Evolutionary conservation across 2,329 filamentous ascomycete species (phyloP), one percentile per base, ranked within the genome.

Genomic region (Ascochyta clinopodiicola): DNA sequence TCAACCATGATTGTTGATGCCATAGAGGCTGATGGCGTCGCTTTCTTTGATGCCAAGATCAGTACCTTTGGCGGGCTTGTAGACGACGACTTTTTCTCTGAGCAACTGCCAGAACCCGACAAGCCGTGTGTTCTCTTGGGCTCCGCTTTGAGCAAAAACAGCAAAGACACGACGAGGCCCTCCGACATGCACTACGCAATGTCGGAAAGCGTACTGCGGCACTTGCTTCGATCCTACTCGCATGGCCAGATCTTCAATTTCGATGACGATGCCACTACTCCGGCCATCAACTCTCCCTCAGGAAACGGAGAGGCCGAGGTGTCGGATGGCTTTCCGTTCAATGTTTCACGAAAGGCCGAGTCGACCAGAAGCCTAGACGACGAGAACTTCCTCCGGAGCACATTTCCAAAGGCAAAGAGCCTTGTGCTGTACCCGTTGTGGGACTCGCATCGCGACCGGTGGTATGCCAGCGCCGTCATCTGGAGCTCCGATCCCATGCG

Each of bases 221-320:
- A 73, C 44, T 62, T 77, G 6, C 58, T 77, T 12, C 65, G 68
- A 13, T 61, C 62, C 2, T 76, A 75, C 46, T 62, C 71, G 15
- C 68, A 71, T 39, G 75, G 75, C 2, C 70, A 75, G 24, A 75
- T 77, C 15, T 75, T 77, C 59, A 75, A 75, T 38, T 67, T 76
- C 31, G 72, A 75, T 27, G 66, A 68, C 9, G 69, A 74, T 9
- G 35, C 43, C 6, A 36, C 45, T 2, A 51, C 62, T 31, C 49
- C 57, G 8, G 44, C 56, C 13, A 42, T 64, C 53, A 66, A 62
- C 25, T 67, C 62, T 3, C 60, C 61, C 9, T 67, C 62, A 39
- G 50, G 50, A 1, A 61, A 63, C 3, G 27, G 60, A 3, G 69
- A 70, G 13, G 39, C 64, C 17, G 50, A 61, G 27, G 36, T 29